Evolutionary conservation across 139 green algal species (phyloP).

Genomic region (Coelastrella sp.): DNA sequence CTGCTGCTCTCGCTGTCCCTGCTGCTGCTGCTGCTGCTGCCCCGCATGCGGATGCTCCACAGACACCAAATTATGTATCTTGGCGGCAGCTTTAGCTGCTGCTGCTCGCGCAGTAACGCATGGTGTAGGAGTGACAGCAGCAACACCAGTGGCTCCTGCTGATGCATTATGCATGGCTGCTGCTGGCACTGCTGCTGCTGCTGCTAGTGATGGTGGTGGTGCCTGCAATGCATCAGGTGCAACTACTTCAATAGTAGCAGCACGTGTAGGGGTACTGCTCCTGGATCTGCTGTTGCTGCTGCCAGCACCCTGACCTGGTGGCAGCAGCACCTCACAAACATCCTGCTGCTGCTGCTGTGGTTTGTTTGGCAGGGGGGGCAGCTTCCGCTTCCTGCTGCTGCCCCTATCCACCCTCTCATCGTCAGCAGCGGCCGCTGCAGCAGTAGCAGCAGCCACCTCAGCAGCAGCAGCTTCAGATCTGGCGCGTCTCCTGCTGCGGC

Average conservation of each 20-base stretch:
- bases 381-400: slow-evolving; percentile 4
- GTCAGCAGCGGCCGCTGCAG: slow-evolving; percentile 18
- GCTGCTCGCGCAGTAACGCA: neutral
- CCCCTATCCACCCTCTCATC: neutral
- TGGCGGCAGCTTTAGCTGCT: neutral
- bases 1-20: neutral
- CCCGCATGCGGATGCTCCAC: neutral
- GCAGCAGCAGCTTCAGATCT: neutral
- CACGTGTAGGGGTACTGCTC: too few relatives aligned
- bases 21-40: neutral
- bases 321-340: too few relatives aligned
- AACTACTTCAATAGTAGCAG: neutral
- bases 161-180: neutral
- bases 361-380: neutral
- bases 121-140: neutral
- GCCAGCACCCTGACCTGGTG: too few relatives aligned
- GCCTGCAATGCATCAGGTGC: too few relatives aligned
- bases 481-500: slow-evolving; percentile 6
- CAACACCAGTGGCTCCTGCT: neutral
- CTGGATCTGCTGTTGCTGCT: too few relatives aligned
- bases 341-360: too few relatives aligned
- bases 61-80: neutral
- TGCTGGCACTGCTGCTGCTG: too few relatives aligned
- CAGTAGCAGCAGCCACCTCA: slow-evolving; percentile 14
- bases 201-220: too few relatives aligned